phyloP scores from a whole-genome alignment of 495 filamentous ascomycete species.

The Xylaria flabelliformis region DNA sequence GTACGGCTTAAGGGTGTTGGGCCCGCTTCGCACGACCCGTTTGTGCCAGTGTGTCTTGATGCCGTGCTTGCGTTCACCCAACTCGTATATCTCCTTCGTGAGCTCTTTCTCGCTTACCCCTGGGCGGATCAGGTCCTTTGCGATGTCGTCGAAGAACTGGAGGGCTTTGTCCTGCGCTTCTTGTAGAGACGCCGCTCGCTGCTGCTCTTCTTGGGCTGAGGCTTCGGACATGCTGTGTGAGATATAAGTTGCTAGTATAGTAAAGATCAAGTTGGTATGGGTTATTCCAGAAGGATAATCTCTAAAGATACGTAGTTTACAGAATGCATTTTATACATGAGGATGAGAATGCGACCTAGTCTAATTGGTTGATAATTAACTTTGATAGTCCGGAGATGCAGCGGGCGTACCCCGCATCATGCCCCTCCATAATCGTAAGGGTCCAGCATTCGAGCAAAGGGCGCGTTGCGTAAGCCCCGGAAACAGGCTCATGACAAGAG shows the following conservation, averaged over 20 bases:
- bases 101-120: constrained; percentile 56
- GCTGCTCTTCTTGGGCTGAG: neutral
- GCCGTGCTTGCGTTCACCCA: constrained; percentile 51
- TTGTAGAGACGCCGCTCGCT: neutral
- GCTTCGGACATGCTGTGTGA: neutral
- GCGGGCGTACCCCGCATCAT: neutral
- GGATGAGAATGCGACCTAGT: neutral
- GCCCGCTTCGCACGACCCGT: constrained; percentile 56
- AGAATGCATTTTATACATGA: neutral
- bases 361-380: neutral
- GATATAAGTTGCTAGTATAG: neutral
- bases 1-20: constrained; percentile 55
- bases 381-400: neutral
- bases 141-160: constrained; percentile 56
- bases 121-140: constrained; percentile 50
- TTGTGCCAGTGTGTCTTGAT: constrained; percentile 60
- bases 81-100: constrained; percentile 54
- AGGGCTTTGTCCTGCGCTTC: constrained; percentile 51
- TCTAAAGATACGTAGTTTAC: no score
- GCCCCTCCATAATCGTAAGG: neutral
- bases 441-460: no score
- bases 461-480: no score
- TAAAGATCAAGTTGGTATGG: neutral
- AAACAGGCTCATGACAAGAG: neutral
- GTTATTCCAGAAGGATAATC: neutral